Evolutionary conservation across 139 green algal genomes (phyloP).

Genomic region (Chlamydomonas sp.): DNA sequence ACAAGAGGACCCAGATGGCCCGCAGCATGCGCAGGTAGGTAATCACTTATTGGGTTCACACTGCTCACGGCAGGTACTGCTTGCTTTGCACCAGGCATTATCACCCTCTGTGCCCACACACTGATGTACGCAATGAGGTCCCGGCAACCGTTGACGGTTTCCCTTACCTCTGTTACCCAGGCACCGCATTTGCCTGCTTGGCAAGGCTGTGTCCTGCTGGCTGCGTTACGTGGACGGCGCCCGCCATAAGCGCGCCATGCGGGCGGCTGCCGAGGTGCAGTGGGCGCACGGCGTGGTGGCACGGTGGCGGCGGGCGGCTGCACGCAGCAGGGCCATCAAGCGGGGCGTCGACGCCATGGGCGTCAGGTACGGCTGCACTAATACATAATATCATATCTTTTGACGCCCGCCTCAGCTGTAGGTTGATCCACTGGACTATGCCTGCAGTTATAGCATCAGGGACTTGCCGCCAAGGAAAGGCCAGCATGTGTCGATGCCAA

Average conservation of each 20-base stretch:
- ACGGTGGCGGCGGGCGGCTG: constrained; percentile 16
- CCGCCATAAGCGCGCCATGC: background rate
- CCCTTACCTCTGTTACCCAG: background rate
- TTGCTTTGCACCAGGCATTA: too few relatives aligned
- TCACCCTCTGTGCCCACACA: too few relatives aligned
- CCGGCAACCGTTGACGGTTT: too few relatives aligned
- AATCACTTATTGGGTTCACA: too few relatives aligned
- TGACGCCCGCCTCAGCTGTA: too few relatives aligned
- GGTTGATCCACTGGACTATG: too few relatives aligned
- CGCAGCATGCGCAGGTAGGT: constrained; percentile 13
- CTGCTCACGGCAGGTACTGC: too few relatives aligned
- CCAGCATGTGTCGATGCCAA: too few relatives aligned
- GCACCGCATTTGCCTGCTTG: constrained; percentile 12
- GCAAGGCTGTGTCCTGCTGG: constrained; percentile 3
- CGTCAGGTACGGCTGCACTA: constrained; percentile 3
- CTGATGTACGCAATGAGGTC: too few relatives aligned
- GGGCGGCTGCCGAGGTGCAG: constrained; percentile 1
- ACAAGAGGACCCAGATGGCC: background rate
- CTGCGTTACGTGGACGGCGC: background rate
- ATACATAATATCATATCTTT: too few relatives aligned
- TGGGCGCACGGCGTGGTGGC: constrained; percentile 22
- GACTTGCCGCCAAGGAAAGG: too few relatives aligned
- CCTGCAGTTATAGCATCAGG: too few relatives aligned
- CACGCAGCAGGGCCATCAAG: background rate
- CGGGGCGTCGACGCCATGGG: background rate